phyloP scores from a whole-genome alignment of 768 basidiomycete genomes.

The Suillus cothurnatus region DNA sequence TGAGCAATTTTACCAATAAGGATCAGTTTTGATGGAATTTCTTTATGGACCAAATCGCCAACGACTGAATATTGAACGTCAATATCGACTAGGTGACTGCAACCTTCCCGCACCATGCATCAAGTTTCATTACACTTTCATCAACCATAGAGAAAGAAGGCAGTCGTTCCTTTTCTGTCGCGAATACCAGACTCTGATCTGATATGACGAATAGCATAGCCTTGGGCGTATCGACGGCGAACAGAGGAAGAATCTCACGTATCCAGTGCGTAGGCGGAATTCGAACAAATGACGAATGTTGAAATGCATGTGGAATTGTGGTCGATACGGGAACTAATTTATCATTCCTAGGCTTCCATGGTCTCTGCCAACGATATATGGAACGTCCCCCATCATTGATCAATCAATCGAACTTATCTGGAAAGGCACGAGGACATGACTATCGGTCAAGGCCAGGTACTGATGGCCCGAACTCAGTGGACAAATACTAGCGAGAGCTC shows the following conservation, averaged over 20 bases:
- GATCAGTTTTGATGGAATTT: background rate
- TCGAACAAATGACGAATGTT: background rate
- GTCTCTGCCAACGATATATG: background rate
- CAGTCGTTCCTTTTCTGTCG: background rate
- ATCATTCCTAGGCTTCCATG: background rate
- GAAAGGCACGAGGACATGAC: background rate
- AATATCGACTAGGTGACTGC: background rate
- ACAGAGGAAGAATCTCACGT: background rate
- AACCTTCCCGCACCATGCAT: background rate
- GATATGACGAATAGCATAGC: background rate
- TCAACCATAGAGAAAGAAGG: background rate
- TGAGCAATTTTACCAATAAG: background rate
- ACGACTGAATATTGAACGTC: too few relatives aligned
- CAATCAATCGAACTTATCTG: constrained; percentile 3
- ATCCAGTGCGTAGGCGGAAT: background rate
- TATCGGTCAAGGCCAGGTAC: background rate
- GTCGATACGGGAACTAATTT: background rate
- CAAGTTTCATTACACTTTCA: background rate
- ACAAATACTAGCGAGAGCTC: background rate
- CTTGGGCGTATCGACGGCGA: background rate
- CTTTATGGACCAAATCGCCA: background rate
- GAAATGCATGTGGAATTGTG: background rate
- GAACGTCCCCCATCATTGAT: background rate
- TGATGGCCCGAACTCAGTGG: background rate
- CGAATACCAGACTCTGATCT: background rate